Evolutionary conservation across 1,139 yeast genomes (phyloP), one percentile per base, ranked within the genome.

Genomic region (Chernovozyma sophiae-reginae): DNA sequence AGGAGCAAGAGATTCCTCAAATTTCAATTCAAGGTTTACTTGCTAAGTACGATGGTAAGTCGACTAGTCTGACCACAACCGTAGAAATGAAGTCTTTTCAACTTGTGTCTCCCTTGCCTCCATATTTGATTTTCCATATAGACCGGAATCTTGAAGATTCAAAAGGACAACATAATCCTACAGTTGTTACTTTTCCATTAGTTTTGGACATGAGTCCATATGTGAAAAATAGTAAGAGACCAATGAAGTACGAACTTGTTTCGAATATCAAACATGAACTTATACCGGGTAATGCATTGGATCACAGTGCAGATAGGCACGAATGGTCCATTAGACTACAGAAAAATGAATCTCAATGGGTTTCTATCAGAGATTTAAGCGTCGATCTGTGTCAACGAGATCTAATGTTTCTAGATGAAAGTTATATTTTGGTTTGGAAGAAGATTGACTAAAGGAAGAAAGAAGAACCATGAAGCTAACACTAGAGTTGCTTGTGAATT

Each of bases 371-470:
- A 33, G 81, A 83, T 46, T 58, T 77, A 34, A 55, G 59, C 12
- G 71, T 77, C 1, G 65, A 60, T 28, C 54, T 55, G 13, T 68
- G 74, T 29, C 79, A 79, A 31, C 64, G 67, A 33, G 89, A 82
- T 44, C 61, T 84, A 35, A 50, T 86, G 36, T 81, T 83, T 47
- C 55, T 85, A 27, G 70, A 72, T 31, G 86, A 82, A 45, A 73
- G 77, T 32, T 79, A 77, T 55, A 60, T 86, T 30, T 90, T 83
- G 54, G 60, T 84, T 14, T 84, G 94, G 94, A 74, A 77, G 46
- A 23, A 24, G 16, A 25, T 11, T 6, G 14, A 30, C 5, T 27
- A 15, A 15, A 27, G 12, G 15, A n/a, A n/a, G n/a, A n/a, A n/a
- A 25, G 7, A n/a, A n/a, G n/a, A 10, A 10, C 25, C 8, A 23